Evolutionary conservation across 768 basidiomycete species (phyloP), one percentile per base, ranked within the genome.

Genomic region (Kwoniella sp.): DNA sequence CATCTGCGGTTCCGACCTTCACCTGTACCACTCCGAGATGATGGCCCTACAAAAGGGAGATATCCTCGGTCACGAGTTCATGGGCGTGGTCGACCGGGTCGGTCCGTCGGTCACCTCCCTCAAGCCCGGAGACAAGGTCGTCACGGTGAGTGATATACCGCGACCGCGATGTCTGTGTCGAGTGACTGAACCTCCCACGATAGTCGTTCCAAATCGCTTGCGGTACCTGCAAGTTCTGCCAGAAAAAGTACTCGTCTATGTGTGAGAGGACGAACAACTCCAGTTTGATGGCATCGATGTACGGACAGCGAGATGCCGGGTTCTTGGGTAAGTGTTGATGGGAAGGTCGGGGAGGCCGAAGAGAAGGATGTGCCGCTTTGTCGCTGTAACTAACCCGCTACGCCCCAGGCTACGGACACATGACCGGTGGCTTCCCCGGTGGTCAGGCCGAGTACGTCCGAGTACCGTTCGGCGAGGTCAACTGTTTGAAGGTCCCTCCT

Each of bases 151-250:
- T 20, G n/a, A n/a, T n/a, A n/a, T n/a, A n/a, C n/a, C n/a, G n/a
- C n/a, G n/a, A n/a, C n/a, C n/a, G n/a, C n/a, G n/a, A n/a, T n/a
- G n/a, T n/a, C n/a, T n/a, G n/a, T n/a, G n/a, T n/a, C n/a, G n/a
- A n/a, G n/a, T n/a, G n/a, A n/a, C n/a, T n/a, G n/a, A n/a, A 5
- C 37, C 15, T 5, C 37, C 19, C 37, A 9, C 12, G 15, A 39
- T 11, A 20, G 86, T 87, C 47, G 86, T 88, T 88, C 81, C 85
- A 87, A 65, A 82, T 85, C 46, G 84, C 84, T 0, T 87, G 86
- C 60, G 85, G 86, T 2, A 59, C 78, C 42, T 87, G 86, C 73
- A 71, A 78, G 38, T 87, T 81, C 73, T 88, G 87, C 80, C 74
- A 86, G 71, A 71, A 87, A 70, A 85, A 85, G 61, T 76, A 84